Evolutionary conservation across 805 yeast genomes (phyloP).

Genomic region (Teunomyces stri): DNA sequence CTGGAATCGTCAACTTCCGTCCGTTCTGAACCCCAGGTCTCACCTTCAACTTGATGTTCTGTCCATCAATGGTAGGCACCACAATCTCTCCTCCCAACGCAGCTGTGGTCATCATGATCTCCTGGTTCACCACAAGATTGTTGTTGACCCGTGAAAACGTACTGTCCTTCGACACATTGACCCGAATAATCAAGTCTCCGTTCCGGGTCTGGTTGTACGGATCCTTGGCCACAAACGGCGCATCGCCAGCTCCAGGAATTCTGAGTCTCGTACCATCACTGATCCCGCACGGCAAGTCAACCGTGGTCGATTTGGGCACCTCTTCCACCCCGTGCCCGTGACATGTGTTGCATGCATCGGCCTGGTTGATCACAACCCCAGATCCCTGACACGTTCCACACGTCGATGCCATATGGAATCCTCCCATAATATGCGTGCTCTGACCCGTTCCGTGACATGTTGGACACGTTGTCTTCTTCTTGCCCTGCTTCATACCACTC

Average conservation of each 20-base stretch:
- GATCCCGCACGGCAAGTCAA: conserved; percentile 87
- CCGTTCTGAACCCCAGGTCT: conserved; percentile 84
- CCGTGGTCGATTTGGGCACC: conserved; percentile 63
- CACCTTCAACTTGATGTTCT: conserved; percentile 69
- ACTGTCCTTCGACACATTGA: conserved; percentile 74
- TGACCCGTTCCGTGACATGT: conserved; percentile 94
- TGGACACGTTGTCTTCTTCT: conserved; percentile 72
- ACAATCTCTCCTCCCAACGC: conserved; percentile 89
- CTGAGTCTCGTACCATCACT: conserved; percentile 83
- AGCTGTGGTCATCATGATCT: conserved; percentile 91
- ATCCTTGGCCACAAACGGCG: conserved; percentile 73
- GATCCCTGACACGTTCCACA: conserved; percentile 86
- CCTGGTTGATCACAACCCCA: conserved; percentile 70
- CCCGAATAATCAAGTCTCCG: conserved; percentile 86
- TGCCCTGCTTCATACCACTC: conserved; percentile 76
- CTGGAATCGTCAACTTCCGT: conserved; percentile 70
- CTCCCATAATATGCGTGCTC: conserved; percentile 81
- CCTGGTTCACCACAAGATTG: conserved; percentile 62
- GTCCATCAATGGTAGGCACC: conserved; percentile 89
- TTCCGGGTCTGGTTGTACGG: conserved; percentile 64
- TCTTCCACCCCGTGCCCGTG: conserved; percentile 87
- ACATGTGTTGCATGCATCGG: conserved; percentile 75
- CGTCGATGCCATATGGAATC: conserved; percentile 95
- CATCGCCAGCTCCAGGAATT: conserved; percentile 85
- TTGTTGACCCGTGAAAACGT: conserved; percentile 56